These are phyloP conservation scores for Lasiodiplodia sp. DNA, from an alignment of 2,329 filamentous ascomycete genomes.

Conservation along the genomic window DNA sequence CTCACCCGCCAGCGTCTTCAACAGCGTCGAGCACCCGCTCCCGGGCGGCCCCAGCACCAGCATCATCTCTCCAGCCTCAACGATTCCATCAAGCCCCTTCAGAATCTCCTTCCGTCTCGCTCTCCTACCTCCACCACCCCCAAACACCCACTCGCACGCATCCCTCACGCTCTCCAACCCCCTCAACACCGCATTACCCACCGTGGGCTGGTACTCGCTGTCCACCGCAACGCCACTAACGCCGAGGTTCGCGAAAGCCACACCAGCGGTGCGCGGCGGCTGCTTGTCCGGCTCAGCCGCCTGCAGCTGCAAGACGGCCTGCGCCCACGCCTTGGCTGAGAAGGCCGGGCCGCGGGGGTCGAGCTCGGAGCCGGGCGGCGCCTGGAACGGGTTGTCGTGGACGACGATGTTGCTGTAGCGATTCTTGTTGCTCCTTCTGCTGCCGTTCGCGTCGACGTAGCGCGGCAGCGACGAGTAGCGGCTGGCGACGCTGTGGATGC, in stretches of 20 bases:
- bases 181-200: neutral
- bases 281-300: conserved; percentile 1
- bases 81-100: conserved; percentile 71
- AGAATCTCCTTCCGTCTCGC: conserved; percentile 43
- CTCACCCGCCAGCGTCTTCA: conserved; percentile 85
- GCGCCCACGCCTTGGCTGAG: conserved; percentile 14
- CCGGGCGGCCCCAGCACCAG: conserved; percentile 75
- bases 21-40: conserved; percentile 79
- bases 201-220: conserved; percentile 9
- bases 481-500: conserved; percentile 12
- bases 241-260: conserved; percentile 26
- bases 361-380: neutral
- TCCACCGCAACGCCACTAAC: neutral
- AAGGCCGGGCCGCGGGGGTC: conserved; percentile 16
- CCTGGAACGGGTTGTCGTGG: conserved; percentile 20
- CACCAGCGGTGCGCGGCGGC: conserved; percentile 16
- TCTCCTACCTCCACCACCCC: conserved; percentile 63
- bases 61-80: conserved; percentile 76
- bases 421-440: neutral
- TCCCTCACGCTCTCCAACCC: neutral
- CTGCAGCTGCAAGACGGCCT: conserved; percentile 13
- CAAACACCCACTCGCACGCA: neutral
- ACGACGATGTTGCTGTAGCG: neutral
- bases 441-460: neutral
- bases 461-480: conserved; percentile 24